Conservation (phyloP, 1,284 basidiomycete genomes). For the Somion occarium region DNA sequence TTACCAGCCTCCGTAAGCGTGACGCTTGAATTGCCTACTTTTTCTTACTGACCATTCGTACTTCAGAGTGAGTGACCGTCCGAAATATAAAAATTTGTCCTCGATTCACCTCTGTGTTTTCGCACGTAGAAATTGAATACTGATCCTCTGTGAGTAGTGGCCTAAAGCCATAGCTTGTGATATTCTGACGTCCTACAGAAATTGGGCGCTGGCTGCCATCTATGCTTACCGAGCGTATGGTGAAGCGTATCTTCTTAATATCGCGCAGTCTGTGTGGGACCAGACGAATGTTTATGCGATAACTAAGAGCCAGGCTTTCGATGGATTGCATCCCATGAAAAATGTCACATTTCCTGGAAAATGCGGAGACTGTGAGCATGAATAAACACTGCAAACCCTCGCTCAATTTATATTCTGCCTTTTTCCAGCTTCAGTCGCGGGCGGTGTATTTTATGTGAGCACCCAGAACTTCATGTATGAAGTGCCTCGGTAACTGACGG, state of each 20-base stretch:
- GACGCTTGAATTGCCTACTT: not conserved
- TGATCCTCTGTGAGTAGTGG: conserved; percentile 2
- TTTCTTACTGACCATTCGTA: not conserved
- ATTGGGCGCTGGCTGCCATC: conserved; percentile 6
- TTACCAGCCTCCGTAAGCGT: conserved; percentile 1
- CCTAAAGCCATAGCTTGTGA: not conserved
- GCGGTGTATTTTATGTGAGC: conserved; percentile 8
- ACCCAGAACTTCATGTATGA: not conserved
- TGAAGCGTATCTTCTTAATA: conserved; percentile 6
- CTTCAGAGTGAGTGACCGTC: too few species aligned
- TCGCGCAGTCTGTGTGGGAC: conserved; percentile 9
- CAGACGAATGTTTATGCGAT: conserved; percentile 1
- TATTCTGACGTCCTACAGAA: not conserved
- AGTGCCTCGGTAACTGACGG: not conserved
- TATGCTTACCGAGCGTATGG: conserved; percentile 12
- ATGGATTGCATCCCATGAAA: not conserved
- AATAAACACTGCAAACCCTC: not conserved
- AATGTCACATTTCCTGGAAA: conserved; percentile 2
- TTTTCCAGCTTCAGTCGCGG: not conserved
- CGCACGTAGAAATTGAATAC: not conserved
- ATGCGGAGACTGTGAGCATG: conserved; percentile 1
- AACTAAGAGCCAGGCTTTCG: not conserved
- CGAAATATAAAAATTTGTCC: too few species aligned
- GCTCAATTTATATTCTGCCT: not conserved
- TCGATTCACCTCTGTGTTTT: not conserved